Evolutionary conservation across 805 yeast genomes (phyloP), one percentile per base, ranked within the genome.

Genomic region (Metschnikowia santaceciliae): DNA sequence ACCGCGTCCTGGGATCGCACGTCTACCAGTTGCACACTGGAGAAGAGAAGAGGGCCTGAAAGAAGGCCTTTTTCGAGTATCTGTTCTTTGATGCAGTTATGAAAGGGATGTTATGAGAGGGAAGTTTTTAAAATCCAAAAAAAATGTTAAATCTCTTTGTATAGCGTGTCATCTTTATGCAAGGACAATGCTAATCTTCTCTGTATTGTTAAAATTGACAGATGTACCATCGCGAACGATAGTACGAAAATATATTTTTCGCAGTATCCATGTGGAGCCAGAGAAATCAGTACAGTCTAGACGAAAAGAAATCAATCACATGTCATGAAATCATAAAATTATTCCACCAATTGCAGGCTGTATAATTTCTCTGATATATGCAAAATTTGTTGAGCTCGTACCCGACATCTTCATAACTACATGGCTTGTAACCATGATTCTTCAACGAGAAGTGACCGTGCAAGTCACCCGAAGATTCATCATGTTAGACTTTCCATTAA

Each of bases 131-230:
- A 14, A 40, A 41, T 26, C 7, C n/a, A n/a, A 87, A 90, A 89
- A 88, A 86, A 84, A 79, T 74, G 76, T 74, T 81, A 88, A 90
- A 92, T 91, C 98, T 92, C 97, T 92, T 92, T 92, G 97, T 90
- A 90, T 86, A 91, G 97, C 97, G 97, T 95, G 97, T 91, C 98
- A 92, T 92, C 98, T 97, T 94, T 94, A 94, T 92, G 98, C 98
- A 92, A 97, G 98, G 98, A 97, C 97, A 96, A 95, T 94, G 98
- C 98, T 92, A 91, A 92, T 94, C 98, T 92, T 92, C 99, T 92
- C 98, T 92, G 99, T 92, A 92, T 92, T 90, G 96, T 92, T 91
- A 96, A 86, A 91, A 86, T 92, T 92, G 97, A 92, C 97, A 92
- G 90, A 86, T 69, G 78, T 72, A 70, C 77, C 62, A 74, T 60